Evolutionary conservation across 208 protist genomes (phyloP).

Genomic region (Plasmodiophora brassicae): DNA sequence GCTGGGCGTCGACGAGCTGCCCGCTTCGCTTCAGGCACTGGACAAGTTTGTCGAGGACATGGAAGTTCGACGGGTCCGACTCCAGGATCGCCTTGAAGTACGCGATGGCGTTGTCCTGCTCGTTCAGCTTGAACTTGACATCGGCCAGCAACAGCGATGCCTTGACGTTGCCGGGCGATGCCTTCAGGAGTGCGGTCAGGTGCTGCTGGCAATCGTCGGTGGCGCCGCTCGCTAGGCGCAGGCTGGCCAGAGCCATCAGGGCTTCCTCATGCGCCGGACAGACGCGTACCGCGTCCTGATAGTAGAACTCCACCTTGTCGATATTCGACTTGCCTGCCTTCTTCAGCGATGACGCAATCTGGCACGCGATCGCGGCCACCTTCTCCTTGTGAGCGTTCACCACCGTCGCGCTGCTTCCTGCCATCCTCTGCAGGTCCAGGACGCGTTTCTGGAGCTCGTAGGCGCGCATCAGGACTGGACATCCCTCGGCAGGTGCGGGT

Average conservation of each 20-base stretch:
- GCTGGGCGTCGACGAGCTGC: background rate
- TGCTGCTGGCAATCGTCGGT: background rate
- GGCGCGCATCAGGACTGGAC: background rate
- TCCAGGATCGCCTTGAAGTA: constrained; percentile 2
- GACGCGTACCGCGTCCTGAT: background rate
- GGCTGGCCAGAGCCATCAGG: background rate
- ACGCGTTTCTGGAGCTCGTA: constrained; percentile 20
- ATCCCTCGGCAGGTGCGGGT: background rate
- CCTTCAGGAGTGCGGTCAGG: background rate
- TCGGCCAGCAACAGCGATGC: constrained; percentile 6
- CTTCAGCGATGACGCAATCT: background rate
- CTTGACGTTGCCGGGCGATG: background rate
- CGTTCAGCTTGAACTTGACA: constrained; percentile 20
- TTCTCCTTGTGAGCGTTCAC: background rate
- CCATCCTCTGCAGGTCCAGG: background rate
- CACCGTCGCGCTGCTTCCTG: background rate
- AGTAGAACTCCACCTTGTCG: constrained; percentile 16
- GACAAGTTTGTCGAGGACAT: background rate
- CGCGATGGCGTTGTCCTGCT: background rate
- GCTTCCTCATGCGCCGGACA: background rate
- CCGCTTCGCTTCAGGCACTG: constrained; percentile 24
- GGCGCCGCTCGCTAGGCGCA: background rate
- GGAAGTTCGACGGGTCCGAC: background rate
- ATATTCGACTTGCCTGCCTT: background rate
- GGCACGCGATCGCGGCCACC: background rate